Base-by-base conservation (phyloP, 2,329 filamentous ascomycete genomes). In the Aureobasidium sp. region DNA sequence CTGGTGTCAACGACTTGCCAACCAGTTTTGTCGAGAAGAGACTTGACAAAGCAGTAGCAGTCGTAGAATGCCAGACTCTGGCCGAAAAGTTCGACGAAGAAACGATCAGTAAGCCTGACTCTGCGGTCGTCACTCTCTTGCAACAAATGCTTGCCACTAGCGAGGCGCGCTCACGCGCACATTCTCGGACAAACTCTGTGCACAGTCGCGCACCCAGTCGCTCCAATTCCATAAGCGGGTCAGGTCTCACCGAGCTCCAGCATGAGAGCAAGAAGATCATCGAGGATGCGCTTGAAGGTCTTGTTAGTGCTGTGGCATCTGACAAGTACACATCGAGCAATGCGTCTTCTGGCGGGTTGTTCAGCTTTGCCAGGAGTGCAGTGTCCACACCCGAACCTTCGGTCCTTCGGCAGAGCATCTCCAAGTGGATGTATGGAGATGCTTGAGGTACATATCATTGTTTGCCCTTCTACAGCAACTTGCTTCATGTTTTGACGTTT, bases 201-300 rank as follows among this genome's bases (percentile, higher is more conserved):
- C 52, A 51, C 52, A 58, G 62, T n/a, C 53, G 56, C 14, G 44
- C 47, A 14, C 44, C 44, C 9, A 60, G 55, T 44, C 62, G 62
- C 14, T 41, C 44, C 20, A 47, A 41, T 8, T 63, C 62, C 2
- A 48, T 63, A 34, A 51, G 39, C n/a, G 53, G 53, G 1, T 63
- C 62, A n/a, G 55, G 53, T 9, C 45, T 63, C 5, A 37, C 55
- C 7, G 55, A 59, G 56, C 48, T 58, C 5, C 62, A 63, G 39
- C 41, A 49, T 11, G 53, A 63, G 47, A 59, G 62, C 41, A 63
- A 60, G 25, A 60, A 59, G 56, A 60, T 60, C 20, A 52, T 63
- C 12, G 55, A 59, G 31, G 62, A 63, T 36, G 62, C 48, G 5
- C 56, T 63, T 6, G 55, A 58, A 17, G 53, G 55, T 22, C 48